These are phyloP conservation scores for Colletotrichum sp. DNA, from an alignment of 2,329 filamentous ascomycete species.

Conservation along the genomic window DNA sequence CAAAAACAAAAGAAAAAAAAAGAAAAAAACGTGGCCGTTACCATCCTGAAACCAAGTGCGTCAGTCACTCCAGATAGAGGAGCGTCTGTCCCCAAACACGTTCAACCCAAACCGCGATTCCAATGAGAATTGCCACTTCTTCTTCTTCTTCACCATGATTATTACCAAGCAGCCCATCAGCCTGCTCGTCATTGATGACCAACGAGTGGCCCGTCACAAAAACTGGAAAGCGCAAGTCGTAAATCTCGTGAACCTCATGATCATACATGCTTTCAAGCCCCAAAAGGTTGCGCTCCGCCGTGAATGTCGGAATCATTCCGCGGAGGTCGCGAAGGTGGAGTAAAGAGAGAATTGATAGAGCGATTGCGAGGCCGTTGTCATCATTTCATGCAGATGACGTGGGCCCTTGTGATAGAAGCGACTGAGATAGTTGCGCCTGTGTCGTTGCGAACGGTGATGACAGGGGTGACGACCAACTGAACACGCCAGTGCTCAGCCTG, in stretches of 20 bases:
- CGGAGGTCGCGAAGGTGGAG: not conserved
- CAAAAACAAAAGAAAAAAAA: not conserved
- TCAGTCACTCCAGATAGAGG: not conserved
- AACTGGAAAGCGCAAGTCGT: not conserved
- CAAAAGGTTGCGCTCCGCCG: not conserved
- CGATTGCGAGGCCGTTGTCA: not conserved
- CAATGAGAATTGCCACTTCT: not conserved
- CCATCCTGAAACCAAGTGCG: not conserved
- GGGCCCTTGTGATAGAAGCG: conserved; percentile 48
- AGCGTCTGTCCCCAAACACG: not conserved
- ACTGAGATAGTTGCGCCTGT: conserved; percentile 48
- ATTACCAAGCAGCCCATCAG: not conserved
- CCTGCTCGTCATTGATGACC: not conserved
- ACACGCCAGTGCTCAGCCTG: conserved; percentile 57
- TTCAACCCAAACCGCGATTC: not conserved
- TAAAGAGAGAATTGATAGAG: not conserved
- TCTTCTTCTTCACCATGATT: not conserved
- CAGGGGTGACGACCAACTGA: conserved; percentile 59
- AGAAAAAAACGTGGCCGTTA: not conserved
- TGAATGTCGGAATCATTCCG: not conserved
- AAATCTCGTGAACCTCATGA: not conserved
- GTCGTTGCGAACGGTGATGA: conserved; percentile 59
- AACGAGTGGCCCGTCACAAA: not conserved
- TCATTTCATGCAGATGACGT: conserved; percentile 51
- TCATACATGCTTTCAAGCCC: not conserved